These are phyloP conservation scores for Cordyceps pruinosa DNA, from an alignment of 2,329 filamentous ascomycete genomes.

Conservation along the genomic window DNA sequence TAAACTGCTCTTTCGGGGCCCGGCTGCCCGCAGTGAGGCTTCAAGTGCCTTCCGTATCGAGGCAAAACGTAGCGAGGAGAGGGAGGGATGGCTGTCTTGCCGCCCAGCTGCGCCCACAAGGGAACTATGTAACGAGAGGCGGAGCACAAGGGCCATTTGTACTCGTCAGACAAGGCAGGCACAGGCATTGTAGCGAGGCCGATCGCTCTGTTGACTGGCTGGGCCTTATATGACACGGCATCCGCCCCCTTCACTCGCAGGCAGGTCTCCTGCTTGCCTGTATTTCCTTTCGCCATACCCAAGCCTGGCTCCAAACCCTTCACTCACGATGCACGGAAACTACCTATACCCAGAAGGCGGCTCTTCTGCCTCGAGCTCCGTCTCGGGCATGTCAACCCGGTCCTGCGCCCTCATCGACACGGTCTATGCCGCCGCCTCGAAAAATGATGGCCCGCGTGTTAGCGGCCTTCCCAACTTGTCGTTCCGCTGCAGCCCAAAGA, in stretches of 20 bases:
- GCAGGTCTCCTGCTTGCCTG: background rate
- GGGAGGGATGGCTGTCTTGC: background rate
- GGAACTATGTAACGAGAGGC: background rate
- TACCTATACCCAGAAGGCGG: conserved; percentile 3
- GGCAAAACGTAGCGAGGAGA: conserved; percentile 1
- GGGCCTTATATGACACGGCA: background rate
- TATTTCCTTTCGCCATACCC: background rate
- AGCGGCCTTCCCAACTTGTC: conserved; percentile 5
- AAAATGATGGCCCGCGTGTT: background rate
- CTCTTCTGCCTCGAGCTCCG: conserved; percentile 8
- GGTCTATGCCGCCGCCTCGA: background rate
- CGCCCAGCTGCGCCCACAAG: conserved; percentile 2
- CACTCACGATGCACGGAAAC: background rate
- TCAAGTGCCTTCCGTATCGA: conserved; percentile 5
- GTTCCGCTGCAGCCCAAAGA: conserved; percentile 5
- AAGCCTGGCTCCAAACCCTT: background rate
- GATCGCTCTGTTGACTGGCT: background rate
- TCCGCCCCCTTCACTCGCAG: background rate
- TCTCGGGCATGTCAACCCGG: conserved; percentile 6
- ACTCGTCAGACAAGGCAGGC: conserved; percentile 1
- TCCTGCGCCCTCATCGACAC: conserved; percentile 7
- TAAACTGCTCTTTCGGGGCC: background rate
- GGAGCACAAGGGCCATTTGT: conserved; percentile 7
- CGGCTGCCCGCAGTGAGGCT: conserved; percentile 5
- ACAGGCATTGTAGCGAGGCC: background rate